Percentiles rank a stretch among this genome's conserved stretches.
These are phyloP conservation scores for Posidonia australis DNA, from an alignment of 106 monocot genomes.

Conservation along the genomic window DNA sequence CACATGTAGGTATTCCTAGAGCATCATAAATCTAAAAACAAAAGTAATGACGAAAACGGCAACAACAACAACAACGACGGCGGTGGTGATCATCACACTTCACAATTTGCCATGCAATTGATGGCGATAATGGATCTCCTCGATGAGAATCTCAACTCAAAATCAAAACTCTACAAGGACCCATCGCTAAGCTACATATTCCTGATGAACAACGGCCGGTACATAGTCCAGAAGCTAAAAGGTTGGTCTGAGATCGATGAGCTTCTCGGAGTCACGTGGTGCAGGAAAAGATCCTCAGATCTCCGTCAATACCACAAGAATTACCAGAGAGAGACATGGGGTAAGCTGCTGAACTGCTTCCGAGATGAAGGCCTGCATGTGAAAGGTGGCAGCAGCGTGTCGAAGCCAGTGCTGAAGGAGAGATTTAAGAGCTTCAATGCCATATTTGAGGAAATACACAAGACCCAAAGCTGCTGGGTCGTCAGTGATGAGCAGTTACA, in stretches of 20 bases:
- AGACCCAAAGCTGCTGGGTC: conserved; percentile 22
- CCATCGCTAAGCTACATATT: conserved; percentile 40
- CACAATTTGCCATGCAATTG: conserved; percentile 32
- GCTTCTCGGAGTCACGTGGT: conserved; percentile 22
- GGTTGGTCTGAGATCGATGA: conserved; percentile 37
- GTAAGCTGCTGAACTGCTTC: conserved; percentile 18
- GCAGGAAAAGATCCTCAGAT: conserved; percentile 11
- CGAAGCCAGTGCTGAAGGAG: conserved; percentile 29
- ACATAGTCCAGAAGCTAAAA: conserved; percentile 57
- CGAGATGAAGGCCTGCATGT: conserved; percentile 19
- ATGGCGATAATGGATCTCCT: conserved; percentile 41
- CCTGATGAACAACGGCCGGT: conserved; percentile 73
- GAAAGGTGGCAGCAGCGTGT: conserved; percentile 1
- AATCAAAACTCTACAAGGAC: conserved; percentile 62
- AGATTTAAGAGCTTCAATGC: conserved; percentile 19
- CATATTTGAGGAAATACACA: conserved; percentile 27
- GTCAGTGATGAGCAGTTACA: conserved; percentile 28
- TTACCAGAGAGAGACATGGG: conserved; percentile 30
- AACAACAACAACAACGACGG: neutral
- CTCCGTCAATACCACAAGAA: conserved; percentile 27
- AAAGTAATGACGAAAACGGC: neutral
- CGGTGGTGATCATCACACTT: neutral
- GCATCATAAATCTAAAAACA: neutral
- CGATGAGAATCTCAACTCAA: conserved; percentile 30
- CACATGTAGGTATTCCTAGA: neutral